Conservation (phyloP, 768 basidiomycete species). For the Suillus ampliporus region DNA sequence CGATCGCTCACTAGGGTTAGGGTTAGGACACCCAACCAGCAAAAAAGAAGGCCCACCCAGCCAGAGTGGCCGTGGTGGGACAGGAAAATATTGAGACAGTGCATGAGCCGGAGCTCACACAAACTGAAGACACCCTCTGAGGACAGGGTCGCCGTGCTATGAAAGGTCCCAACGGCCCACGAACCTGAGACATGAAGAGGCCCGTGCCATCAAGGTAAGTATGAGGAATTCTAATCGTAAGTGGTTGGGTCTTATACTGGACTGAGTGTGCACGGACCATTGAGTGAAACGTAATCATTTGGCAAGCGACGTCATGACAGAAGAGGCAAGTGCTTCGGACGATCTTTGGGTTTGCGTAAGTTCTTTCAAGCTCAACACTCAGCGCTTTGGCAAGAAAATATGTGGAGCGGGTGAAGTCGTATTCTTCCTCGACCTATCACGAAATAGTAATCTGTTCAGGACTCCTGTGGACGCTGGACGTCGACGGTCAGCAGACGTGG, state of each 20-base stretch:
- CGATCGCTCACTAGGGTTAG: constrained; percentile 29
- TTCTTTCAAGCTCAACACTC: not conserved
- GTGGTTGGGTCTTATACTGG: constrained; percentile 29
- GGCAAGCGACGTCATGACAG: not conserved
- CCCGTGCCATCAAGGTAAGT: constrained; percentile 63
- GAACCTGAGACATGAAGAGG: constrained; percentile 55
- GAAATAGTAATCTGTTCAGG: not conserved
- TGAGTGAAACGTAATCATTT: not conserved
- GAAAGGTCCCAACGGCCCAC: constrained; percentile 57
- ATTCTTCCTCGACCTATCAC: not conserved
- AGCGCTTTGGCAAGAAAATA: not conserved
- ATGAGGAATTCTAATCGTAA: constrained; percentile 36
- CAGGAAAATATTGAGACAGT: constrained; percentile 52
- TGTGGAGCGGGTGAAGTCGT: not conserved
- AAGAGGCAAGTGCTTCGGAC: not conserved
- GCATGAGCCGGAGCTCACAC: constrained; percentile 49
- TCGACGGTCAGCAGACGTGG: not conserved
- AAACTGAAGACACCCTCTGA: constrained; percentile 36
- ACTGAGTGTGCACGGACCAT: constrained; percentile 19
- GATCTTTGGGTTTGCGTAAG: not conserved
- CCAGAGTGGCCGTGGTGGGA: constrained; percentile 45
- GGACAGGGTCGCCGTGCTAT: constrained; percentile 65
- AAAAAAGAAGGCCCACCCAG: constrained; percentile 40
- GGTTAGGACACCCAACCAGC: constrained; percentile 20
- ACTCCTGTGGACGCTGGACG: not conserved